Percentiles rank a stretch among this genome's conserved stretches.
Conservation (phyloP, 768 basidiomycete genomes). For the Hebeloma cylindrosporum region DNA sequence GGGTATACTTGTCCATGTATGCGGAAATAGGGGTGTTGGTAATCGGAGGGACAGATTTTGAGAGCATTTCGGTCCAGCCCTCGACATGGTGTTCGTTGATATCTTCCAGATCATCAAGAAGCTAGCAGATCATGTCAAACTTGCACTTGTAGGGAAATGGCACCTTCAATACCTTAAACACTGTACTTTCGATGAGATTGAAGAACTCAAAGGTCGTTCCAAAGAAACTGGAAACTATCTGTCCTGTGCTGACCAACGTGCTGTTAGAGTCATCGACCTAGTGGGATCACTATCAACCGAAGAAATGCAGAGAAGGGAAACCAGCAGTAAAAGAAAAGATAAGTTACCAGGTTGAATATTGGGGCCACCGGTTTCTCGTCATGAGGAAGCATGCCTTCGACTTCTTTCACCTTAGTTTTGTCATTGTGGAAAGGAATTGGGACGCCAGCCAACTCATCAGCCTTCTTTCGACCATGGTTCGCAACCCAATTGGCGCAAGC, state of each 20-base stretch:
- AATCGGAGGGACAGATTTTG: constrained; percentile 67
- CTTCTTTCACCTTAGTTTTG: constrained; percentile 62
- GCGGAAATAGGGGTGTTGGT: constrained; percentile 70
- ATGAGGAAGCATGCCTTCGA: constrained; percentile 59
- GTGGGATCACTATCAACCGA: constrained; percentile 4
- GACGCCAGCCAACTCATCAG: constrained; percentile 66
- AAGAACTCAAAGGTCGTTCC: constrained; percentile 82
- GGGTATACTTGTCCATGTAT: constrained; percentile 74
- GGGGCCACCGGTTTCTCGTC: constrained; percentile 65
- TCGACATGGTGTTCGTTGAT: constrained; percentile 84
- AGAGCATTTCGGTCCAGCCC: constrained; percentile 82
- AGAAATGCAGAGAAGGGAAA: constrained; percentile 1
- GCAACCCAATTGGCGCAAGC: constrained; percentile 77
- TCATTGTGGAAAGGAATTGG: constrained; percentile 67
- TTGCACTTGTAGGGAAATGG: not conserved
- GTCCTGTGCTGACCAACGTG: constrained; percentile 65
- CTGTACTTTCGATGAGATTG: constrained; percentile 62
- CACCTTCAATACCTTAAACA: constrained; percentile 55
- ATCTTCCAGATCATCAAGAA: constrained; percentile 77
- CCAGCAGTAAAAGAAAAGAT: not conserved
- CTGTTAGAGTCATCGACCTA: constrained; percentile 78
- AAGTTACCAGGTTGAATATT: constrained; percentile 75
- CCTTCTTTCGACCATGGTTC: constrained; percentile 59
- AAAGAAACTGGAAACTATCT: constrained; percentile 68
- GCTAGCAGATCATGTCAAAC: constrained; percentile 34